Percentiles rank a stretch among this genome's conserved stretches.
Evolutionary conservation across 257 asterid genomes (phyloP).

Genomic region (Datura wrightii): DNA sequence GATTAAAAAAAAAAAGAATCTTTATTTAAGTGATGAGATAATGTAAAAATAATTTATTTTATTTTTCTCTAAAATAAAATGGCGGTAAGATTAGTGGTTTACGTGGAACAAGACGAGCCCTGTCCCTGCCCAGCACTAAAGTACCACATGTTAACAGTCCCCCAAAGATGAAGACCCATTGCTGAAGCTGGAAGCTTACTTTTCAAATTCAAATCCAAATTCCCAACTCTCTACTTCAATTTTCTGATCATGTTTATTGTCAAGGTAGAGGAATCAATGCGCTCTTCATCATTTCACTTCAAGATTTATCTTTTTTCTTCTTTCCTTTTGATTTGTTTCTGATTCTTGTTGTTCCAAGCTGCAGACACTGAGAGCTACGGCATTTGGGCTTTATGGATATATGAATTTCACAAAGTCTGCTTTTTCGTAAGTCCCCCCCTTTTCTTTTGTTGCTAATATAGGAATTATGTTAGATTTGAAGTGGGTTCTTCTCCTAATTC

Average conservation of each 20-base stretch:
- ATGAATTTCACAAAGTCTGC: slow-evolving; percentile 82
- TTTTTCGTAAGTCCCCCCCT: slow-evolving; percentile 54
- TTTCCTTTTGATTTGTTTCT: not conserved
- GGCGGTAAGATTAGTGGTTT: no score
- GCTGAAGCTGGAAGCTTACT: slow-evolving; percentile 28
- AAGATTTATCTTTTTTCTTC: not conserved
- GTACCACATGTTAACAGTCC: no score
- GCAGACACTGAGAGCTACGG: slow-evolving; percentile 76
- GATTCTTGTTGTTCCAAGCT: slow-evolving; percentile 25
- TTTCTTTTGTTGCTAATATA: not conserved
- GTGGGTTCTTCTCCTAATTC: slow-evolving; percentile 25
- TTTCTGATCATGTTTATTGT: slow-evolving; percentile 66
- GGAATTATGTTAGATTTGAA: not conserved
- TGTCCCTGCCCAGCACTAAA: no score
- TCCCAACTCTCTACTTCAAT: slow-evolving; percentile 42
- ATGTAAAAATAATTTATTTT: no score
- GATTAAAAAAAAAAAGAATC: no score
- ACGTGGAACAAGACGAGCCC: not conserved
- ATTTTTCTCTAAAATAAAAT: no score
- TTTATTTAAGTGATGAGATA: no score
- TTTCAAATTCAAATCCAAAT: slow-evolving; percentile 35
- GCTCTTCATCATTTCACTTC: not conserved
- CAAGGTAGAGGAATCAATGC: slow-evolving; percentile 50
- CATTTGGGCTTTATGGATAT: slow-evolving; percentile 82
- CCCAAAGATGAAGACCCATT: no score